These are phyloP conservation scores for Ophiostoma piceae DNA, from an alignment of 2,329 filamentous ascomycete species.

Conservation along the genomic window DNA sequence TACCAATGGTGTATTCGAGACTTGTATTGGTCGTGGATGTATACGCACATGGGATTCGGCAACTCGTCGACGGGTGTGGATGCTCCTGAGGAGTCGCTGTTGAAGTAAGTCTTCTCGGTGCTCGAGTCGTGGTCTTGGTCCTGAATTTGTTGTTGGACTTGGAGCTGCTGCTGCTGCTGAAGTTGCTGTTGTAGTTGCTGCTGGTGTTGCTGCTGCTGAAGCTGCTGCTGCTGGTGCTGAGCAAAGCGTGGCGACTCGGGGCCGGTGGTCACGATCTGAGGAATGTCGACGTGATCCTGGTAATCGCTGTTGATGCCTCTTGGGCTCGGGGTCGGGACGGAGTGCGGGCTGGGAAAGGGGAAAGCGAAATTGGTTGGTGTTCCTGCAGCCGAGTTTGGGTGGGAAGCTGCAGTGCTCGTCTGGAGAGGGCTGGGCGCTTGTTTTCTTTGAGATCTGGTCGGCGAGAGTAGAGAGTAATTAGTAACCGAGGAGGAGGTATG, in stretches of 20 bases:
- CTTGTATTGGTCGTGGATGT: not conserved
- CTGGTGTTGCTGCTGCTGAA: slow-evolving; percentile 14
- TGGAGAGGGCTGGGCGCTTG: slow-evolving; percentile 48
- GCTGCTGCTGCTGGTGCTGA: slow-evolving; percentile 22
- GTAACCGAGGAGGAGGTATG: slow-evolving; percentile 4
- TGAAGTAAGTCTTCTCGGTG: slow-evolving; percentile 36
- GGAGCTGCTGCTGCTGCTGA: not conserved
- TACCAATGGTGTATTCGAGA: not conserved
- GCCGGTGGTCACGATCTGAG: slow-evolving; percentile 34
- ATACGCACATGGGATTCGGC: slow-evolving; percentile 33
- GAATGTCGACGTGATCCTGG: slow-evolving; percentile 31
- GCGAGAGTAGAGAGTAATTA: slow-evolving; percentile 15
- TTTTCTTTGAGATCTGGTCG: slow-evolving; percentile 44
- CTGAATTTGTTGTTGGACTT: not conserved
- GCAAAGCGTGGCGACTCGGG: slow-evolving; percentile 30
- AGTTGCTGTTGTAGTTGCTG: not conserved
- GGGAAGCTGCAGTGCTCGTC: slow-evolving; percentile 41
- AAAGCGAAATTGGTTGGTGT: slow-evolving; percentile 39
- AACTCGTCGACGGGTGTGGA: slow-evolving; percentile 33
- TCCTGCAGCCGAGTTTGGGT: slow-evolving; percentile 40
- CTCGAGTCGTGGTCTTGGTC: slow-evolving; percentile 14
- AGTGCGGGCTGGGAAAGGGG: slow-evolving; percentile 29
- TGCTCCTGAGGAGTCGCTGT: slow-evolving; percentile 37
- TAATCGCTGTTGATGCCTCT: slow-evolving; percentile 6
- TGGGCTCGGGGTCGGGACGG: slow-evolving; percentile 16